A percentile compares a stretch with the other conserved stretches of the same genome.
phyloP scores from a whole-genome alignment of 257 asterid species.

The Craterostigma plantagineum region DNA sequence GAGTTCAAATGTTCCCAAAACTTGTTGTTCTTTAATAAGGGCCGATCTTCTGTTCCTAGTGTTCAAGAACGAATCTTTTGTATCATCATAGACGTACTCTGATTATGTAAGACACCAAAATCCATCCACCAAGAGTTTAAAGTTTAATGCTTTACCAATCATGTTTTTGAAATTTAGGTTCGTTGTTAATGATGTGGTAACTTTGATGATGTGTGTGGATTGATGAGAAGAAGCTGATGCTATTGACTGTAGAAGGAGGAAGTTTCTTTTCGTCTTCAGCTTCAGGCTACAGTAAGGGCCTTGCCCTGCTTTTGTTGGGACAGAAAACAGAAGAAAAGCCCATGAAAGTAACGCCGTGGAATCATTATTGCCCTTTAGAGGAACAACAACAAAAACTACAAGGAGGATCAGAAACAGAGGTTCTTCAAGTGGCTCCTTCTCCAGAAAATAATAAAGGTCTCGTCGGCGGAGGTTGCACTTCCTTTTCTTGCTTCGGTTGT shows the following conservation, averaged over 20 bases:
- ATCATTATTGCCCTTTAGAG: conserved; percentile 94
- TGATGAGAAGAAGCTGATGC: conserved; percentile 92
- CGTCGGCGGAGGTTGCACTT: conserved; percentile 58
- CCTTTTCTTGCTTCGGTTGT: conserved; percentile 78
- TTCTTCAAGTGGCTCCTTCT: conserved; percentile 95
- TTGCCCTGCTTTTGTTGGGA: conserved; percentile 82
- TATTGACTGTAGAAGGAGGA: conserved; percentile 98
- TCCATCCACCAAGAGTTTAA: too few species aligned
- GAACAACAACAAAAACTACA: conserved; percentile 24
- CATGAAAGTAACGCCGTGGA: conserved; percentile 98
- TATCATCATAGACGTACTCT: too few species aligned
- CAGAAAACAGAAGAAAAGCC: conserved; percentile 78
- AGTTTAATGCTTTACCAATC: too few species aligned
- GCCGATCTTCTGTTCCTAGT: too few species aligned
- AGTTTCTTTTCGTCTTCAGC: conserved; percentile 98
- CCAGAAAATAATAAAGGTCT: conserved; percentile 48
- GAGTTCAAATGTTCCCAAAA: too few species aligned
- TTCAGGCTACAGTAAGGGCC: conserved; percentile 94
- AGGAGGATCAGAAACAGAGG: conserved; percentile 15
- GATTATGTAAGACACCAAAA: too few species aligned
- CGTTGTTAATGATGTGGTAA: too few species aligned
- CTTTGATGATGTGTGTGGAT: too few species aligned
- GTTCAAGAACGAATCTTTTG: too few species aligned
- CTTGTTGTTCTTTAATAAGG: too few species aligned
- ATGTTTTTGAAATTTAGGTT: too few species aligned